Conservation (phyloP, 148 eudicot species). For the Polygonum maritimum region DNA sequence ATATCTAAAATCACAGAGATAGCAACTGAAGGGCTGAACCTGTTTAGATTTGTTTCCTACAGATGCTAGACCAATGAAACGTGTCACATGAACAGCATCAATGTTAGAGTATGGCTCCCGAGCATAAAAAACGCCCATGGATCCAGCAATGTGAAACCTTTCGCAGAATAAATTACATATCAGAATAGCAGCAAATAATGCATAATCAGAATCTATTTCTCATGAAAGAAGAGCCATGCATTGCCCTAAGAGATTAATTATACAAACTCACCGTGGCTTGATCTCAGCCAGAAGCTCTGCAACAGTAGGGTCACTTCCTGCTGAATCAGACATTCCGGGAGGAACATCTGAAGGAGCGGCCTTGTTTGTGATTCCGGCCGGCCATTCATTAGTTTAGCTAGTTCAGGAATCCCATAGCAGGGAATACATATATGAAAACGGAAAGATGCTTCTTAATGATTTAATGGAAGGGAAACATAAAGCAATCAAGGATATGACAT, state of each 20-base stretch:
- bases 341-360: conserved; percentile 49
- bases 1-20: background rate
- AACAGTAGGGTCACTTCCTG: conserved; percentile 44
- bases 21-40: conserved; percentile 27
- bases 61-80: conserved; percentile 87
- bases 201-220: background rate
- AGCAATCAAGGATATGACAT: conserved; percentile 73
- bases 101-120: conserved; percentile 79
- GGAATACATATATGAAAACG: background rate
- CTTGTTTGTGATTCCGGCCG: conserved; percentile 56
- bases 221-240: background rate
- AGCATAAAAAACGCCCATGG: conserved; percentile 60
- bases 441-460: background rate
- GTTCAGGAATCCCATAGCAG: conserved; percentile 22
- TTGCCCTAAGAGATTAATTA: background rate
- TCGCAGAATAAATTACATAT: conserved; percentile 18
- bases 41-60: conserved; percentile 90
- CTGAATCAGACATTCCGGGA: conserved; percentile 39
- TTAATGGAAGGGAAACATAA: background rate
- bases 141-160: conserved; percentile 91
- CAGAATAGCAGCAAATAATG: conserved; percentile 7
- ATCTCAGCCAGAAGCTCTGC: conserved; percentile 83
- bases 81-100: conserved; percentile 79
- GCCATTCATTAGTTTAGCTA: conserved; percentile 87
- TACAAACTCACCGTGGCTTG: conserved; percentile 73